These are phyloP conservation scores for Wickerhamomyces strasburgensis DNA, from an alignment of 805 yeast genomes.

Conservation along the genomic window DNA sequence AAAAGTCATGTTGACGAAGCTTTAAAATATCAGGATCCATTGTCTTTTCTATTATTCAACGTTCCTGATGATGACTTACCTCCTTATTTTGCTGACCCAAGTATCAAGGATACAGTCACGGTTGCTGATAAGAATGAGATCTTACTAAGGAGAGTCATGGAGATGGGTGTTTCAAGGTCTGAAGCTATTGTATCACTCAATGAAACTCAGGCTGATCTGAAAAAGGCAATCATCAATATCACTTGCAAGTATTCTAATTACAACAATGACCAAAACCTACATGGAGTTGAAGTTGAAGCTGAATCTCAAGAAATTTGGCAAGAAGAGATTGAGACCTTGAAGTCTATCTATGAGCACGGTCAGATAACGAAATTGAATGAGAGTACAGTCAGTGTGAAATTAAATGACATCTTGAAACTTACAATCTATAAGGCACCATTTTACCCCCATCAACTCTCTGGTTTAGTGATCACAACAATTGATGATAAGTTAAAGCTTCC, in stretches of 20 bases:
- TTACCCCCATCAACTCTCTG: slow-evolving; percentile 70
- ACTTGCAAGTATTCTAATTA: slow-evolving; percentile 35
- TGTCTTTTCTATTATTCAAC: slow-evolving; percentile 62
- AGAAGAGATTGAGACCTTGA: slow-evolving; percentile 68
- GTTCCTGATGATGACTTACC: slow-evolving; percentile 96
- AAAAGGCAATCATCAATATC: slow-evolving; percentile 44
- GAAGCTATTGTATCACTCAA: slow-evolving; percentile 50
- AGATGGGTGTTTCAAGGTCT: slow-evolving; percentile 67
- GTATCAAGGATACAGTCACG: slow-evolving; percentile 44
- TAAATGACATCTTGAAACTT: slow-evolving; percentile 27
- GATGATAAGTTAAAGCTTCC: slow-evolving; percentile 48
- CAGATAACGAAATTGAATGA: slow-evolving; percentile 27
- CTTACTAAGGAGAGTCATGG: slow-evolving; percentile 49
- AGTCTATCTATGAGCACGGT: slow-evolving; percentile 44
- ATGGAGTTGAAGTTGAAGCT: slow-evolving; percentile 10
- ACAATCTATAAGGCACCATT: slow-evolving; percentile 40
- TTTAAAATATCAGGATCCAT: slow-evolving; percentile 45
- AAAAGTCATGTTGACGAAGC: slow-evolving; percentile 68
- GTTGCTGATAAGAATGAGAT: slow-evolving; percentile 48
- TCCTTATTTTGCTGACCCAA: slow-evolving; percentile 43
- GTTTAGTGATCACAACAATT: slow-evolving; percentile 49
- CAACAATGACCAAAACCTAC: slow-evolving; percentile 7
- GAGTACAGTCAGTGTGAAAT: slow-evolving; percentile 13
- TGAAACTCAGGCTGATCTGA: slow-evolving; percentile 39
- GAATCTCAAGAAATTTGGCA: slow-evolving; percentile 49